A percentile compares a stretch with the other conserved stretches of the same genome.
Conservation (phyloP, 2,329 filamentous ascomycete genomes). For the Elsinoe fawcettii region DNA sequence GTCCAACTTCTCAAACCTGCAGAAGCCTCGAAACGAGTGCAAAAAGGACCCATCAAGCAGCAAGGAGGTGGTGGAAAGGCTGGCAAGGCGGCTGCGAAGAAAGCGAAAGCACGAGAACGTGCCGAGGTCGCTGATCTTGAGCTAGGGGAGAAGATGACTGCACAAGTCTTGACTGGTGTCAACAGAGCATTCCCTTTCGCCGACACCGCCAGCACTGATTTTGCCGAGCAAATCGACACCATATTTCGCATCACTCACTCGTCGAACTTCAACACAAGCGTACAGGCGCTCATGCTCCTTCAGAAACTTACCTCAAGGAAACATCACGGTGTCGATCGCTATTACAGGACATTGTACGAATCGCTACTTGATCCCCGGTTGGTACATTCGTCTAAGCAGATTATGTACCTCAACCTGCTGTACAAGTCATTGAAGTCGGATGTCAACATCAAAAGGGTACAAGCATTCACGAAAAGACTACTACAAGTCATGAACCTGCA, state of each 20-base stretch:
- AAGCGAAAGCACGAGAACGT: constrained; percentile 35
- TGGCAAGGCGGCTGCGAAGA: constrained; percentile 33
- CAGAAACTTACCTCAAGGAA: constrained; percentile 81
- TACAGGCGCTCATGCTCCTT: constrained; percentile 89
- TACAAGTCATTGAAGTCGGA: constrained; percentile 85
- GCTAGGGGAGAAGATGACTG: constrained; percentile 82
- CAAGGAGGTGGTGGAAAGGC: constrained; percentile 49
- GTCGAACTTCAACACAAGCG: constrained; percentile 96
- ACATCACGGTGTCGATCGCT: constrained; percentile 76
- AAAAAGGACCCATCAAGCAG: constrained; percentile 25
- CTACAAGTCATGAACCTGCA: constrained; percentile 81
- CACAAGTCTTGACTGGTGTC: constrained; percentile 84
- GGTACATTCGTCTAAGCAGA: constrained; percentile 84
- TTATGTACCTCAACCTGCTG: constrained; percentile 86
- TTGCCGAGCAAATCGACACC: constrained; percentile 85
- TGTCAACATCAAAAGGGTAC: constrained; percentile 80
- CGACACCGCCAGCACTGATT: constrained; percentile 66
- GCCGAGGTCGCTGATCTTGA: constrained; percentile 48
- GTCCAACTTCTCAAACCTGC: constrained; percentile 66
- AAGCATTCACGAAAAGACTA: constrained; percentile 91
- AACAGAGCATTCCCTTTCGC: constrained; percentile 95
- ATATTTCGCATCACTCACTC: constrained; percentile 95
- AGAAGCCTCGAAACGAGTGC: constrained; percentile 32
- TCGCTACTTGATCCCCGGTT: constrained; percentile 86
- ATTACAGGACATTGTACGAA: constrained; percentile 93